These are phyloP conservation scores for Saksenaea vasiformis DNA, from an alignment of 371 early-diverging fungal species.

Conservation along the genomic window DNA sequence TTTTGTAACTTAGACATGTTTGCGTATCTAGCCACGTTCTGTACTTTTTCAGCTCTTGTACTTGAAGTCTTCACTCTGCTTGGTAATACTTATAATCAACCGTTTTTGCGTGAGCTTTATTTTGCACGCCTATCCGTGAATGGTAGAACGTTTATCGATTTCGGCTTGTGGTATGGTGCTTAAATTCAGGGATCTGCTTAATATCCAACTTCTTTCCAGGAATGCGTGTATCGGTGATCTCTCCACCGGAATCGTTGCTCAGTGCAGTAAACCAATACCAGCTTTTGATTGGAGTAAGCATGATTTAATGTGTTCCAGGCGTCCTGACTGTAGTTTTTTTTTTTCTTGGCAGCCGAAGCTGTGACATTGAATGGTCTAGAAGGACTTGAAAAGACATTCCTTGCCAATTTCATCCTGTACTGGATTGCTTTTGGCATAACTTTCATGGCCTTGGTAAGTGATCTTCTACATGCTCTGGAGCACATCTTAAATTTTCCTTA, in stretches of 20 bases:
- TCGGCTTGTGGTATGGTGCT: conserved; percentile 40
- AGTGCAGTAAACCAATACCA: conserved; percentile 37
- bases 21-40: conserved; percentile 40
- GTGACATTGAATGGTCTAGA: conserved; percentile 10
- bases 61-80: conserved; percentile 45
- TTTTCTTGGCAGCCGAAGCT: conserved; percentile 7
- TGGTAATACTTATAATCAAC: conserved; percentile 42
- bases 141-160: conserved; percentile 20
- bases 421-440: conserved; percentile 35
- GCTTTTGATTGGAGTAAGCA: conserved; percentile 43
- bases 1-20: conserved; percentile 6
- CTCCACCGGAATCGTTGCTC: conserved; percentile 14
- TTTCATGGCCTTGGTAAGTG: conserved; percentile 20
- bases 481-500: too few species aligned
- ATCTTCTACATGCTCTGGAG: too few species aligned
- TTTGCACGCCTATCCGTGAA: conserved; percentile 30
- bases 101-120: conserved; percentile 40
- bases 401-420: conserved; percentile 35
- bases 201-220: conserved; percentile 17
- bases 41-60: conserved; percentile 47
- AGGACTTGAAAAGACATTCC: conserved; percentile 18
- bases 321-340: background rate
- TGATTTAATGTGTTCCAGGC: background rate
- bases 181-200: background rate
- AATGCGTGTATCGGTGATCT: conserved; percentile 35